Conservation (phyloP, 2,329 filamentous ascomycete species). For the Coccinonectria pachysandricola region DNA sequence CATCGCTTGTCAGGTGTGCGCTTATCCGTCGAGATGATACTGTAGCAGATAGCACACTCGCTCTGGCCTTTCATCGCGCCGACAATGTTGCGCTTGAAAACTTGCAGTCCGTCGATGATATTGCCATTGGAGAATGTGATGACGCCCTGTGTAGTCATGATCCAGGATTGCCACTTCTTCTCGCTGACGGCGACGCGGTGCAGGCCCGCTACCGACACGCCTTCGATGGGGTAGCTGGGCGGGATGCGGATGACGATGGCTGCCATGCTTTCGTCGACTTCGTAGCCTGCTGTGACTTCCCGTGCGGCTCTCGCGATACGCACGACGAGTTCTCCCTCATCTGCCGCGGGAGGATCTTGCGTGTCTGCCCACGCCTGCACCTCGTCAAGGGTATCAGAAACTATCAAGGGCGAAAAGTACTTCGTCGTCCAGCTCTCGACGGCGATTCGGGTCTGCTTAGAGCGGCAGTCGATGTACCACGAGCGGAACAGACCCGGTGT, state of each 20-base stretch:
- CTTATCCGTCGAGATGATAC: constrained; percentile 80
- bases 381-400: constrained; percentile 54
- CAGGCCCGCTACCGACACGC: constrained; percentile 64
- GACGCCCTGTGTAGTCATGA: constrained; percentile 78
- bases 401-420: constrained; percentile 64
- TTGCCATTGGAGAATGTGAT: constrained; percentile 89
- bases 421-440: constrained; percentile 80
- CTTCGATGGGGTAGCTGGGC: constrained; percentile 69
- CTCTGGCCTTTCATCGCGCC: constrained; percentile 85
- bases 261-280: constrained; percentile 78
- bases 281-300: constrained; percentile 76
- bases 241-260: constrained; percentile 76
- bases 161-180: constrained; percentile 86
- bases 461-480: constrained; percentile 78
- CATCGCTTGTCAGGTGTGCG: constrained; percentile 88
- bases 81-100: constrained; percentile 79
- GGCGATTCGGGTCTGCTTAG: constrained; percentile 67
- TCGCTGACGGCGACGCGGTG: constrained; percentile 82
- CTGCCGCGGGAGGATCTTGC: constrained; percentile 37
- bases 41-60: constrained; percentile 96
- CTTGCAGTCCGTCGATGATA: constrained; percentile 75
- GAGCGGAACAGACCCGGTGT: constrained; percentile 67
- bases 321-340: constrained; percentile 50
- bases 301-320: constrained; percentile 61
- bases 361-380: constrained; percentile 56